Conservation (phyloP, 208 protist species). For the Leishmania turanica region DNA sequence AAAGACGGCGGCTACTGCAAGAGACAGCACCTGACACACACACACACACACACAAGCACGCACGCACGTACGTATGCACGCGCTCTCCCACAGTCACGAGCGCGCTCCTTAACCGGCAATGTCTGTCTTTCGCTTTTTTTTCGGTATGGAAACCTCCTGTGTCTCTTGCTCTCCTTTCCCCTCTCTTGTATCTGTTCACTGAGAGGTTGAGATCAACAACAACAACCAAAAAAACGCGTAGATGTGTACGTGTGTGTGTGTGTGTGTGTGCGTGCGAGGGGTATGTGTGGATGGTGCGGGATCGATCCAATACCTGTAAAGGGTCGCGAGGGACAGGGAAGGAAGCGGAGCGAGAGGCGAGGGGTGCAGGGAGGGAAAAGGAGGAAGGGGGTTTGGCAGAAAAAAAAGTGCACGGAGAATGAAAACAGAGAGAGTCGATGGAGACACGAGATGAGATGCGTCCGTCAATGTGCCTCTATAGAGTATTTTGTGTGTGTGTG, state of each 20-base stretch:
- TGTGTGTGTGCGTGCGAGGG: not conserved
- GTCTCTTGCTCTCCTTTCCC: not conserved
- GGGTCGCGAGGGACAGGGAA: not conserved
- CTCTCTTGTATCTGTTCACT: not conserved
- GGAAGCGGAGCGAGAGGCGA: not conserved
- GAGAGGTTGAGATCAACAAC: not conserved
- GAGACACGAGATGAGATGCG: not conserved
- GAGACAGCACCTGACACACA: not conserved
- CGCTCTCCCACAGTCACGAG: not conserved
- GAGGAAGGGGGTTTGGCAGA: too few relatives aligned
- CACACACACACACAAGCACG: too few relatives aligned
- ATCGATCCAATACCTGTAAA: not conserved
- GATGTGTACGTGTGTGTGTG: not conserved
- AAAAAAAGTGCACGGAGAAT: not conserved
- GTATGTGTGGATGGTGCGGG: too few relatives aligned
- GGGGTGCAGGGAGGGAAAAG: not conserved
- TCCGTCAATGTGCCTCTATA: not conserved
- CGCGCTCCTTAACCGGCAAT: not conserved
- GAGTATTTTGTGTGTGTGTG: not conserved
- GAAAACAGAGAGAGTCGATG: conserved; percentile 4
- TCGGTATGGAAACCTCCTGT: not conserved
- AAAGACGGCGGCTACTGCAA: not conserved
- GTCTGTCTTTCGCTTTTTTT: not conserved
- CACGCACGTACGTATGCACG: not conserved
- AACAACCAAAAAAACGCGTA: not conserved